phyloP scores from a whole-genome alignment of 1,284 basidiomycete species.

The Austroboletus rostrupii region DNA sequence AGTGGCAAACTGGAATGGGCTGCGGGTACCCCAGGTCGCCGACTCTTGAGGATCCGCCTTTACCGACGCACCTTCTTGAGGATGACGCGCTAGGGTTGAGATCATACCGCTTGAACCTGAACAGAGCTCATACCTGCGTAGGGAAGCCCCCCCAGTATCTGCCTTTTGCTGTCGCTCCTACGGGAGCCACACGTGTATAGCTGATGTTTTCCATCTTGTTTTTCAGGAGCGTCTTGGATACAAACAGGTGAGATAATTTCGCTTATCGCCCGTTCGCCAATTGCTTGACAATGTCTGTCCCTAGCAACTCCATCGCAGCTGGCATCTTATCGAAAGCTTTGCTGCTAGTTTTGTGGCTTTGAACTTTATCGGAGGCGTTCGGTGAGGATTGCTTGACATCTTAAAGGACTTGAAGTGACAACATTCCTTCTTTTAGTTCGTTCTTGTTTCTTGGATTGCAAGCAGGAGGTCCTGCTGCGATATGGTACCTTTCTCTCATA shows the following conservation, averaged over 20 bases:
- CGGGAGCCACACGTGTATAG: slow-evolving; percentile 38
- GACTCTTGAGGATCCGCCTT: slow-evolving; percentile 19
- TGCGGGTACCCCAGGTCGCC: slow-evolving; percentile 75
- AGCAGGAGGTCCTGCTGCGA: slow-evolving; percentile 80
- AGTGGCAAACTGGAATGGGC: slow-evolving; percentile 70
- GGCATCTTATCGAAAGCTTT: slow-evolving; percentile 78
- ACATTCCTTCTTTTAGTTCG: slow-evolving; percentile 41
- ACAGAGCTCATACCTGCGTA: slow-evolving; percentile 93
- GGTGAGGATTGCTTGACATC: slow-evolving; percentile 40
- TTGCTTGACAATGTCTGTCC: slow-evolving; percentile 1
- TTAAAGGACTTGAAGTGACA: neutral
- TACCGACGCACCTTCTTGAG: slow-evolving; percentile 18
- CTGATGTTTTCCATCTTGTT: slow-evolving; percentile 42
- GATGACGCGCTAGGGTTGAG: slow-evolving; percentile 64
- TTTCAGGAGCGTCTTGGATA: slow-evolving; percentile 72
- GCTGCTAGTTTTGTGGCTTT: slow-evolving; percentile 80
- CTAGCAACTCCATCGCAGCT: slow-evolving; percentile 78
- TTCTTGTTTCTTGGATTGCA: slow-evolving; percentile 76
- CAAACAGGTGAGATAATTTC: slow-evolving; percentile 56
- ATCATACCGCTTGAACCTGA: slow-evolving; percentile 94
- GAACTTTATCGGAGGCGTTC: slow-evolving; percentile 82
- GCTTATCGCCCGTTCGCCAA: slow-evolving; percentile 4
- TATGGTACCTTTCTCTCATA: slow-evolving; percentile 47
- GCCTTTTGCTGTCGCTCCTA: slow-evolving; percentile 40
- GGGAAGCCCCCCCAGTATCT: slow-evolving; percentile 76